phyloP scores from a whole-genome alignment of 78 protist species.

The Planoprotostelium fungivorum region DNA sequence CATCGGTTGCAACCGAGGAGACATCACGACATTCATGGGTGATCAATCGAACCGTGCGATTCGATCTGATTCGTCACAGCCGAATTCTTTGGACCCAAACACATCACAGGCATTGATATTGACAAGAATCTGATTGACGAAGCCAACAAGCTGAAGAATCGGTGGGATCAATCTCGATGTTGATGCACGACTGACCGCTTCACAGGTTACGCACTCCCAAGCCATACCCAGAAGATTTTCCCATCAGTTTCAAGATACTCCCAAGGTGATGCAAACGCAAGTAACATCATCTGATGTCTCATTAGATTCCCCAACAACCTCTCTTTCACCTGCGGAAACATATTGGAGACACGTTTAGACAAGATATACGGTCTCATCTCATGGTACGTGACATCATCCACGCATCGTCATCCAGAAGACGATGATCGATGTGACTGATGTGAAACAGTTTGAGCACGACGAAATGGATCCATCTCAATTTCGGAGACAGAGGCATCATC shows the following conservation, averaged over 20 bases:
- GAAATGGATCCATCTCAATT: conserved; percentile 67
- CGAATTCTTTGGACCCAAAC: not conserved
- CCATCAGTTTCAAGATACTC: no score
- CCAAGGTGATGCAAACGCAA: no score
- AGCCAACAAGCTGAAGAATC: not conserved
- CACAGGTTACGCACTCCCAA: no score
- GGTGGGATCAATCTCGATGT: no score
- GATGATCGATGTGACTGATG: not conserved
- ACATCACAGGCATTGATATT: not conserved
- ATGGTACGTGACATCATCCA: not conserved
- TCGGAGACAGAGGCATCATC: conserved; percentile 43
- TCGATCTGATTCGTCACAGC: not conserved
- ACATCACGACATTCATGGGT: conserved; percentile 10
- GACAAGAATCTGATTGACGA: not conserved
- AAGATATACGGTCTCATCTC: not conserved
- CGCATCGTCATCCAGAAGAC: no score
- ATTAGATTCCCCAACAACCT: conserved; percentile 12
- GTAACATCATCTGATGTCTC: no score
- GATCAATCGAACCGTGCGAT: not conserved
- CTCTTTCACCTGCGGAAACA: not conserved
- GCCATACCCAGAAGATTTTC: no score
- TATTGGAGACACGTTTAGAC: not conserved
- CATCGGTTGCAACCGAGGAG: conserved; percentile 10
- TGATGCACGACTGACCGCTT: no score
- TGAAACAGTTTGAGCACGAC: conserved; percentile 13